A percentile compares a stretch with the other conserved stretches of the same genome.
Conservation (phyloP, 495 filamentous ascomycete species). For the Xylaria curta region DNA sequence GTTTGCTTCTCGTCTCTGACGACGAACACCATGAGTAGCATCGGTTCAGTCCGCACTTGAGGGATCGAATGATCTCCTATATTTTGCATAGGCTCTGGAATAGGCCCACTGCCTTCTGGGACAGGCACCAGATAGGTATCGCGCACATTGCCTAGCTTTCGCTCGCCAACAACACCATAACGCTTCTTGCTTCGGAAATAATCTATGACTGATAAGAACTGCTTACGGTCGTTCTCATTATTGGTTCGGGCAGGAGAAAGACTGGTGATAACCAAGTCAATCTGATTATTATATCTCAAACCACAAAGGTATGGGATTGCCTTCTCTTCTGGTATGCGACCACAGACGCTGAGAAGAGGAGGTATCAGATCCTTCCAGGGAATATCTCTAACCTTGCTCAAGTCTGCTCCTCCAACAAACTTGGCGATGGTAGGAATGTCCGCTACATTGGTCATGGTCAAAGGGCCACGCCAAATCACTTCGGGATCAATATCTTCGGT, state of each 20-base stretch:
- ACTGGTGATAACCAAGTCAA: slow-evolving; percentile 74
- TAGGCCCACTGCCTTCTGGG: slow-evolving; percentile 60
- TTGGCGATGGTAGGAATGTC: slow-evolving; percentile 78
- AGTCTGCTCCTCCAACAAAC: slow-evolving; percentile 81
- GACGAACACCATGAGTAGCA: slow-evolving; percentile 79
- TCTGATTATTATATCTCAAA: slow-evolving; percentile 71
- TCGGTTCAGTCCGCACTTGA: slow-evolving; percentile 66
- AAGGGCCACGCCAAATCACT: slow-evolving; percentile 78
- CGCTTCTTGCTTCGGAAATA: slow-evolving; percentile 79
- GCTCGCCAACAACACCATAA: slow-evolving; percentile 82
- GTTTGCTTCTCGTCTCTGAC: slow-evolving; percentile 59
- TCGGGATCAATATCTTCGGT: slow-evolving; percentile 70
- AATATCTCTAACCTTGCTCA: slow-evolving; percentile 61
- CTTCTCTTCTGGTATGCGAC: slow-evolving; percentile 78
- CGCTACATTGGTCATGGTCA: slow-evolving; percentile 78
- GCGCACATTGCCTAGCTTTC: slow-evolving; percentile 69
- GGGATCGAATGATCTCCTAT: slow-evolving; percentile 76
- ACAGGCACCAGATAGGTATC: slow-evolving; percentile 81
- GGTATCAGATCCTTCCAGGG: slow-evolving; percentile 75
- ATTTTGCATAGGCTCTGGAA: slow-evolving; percentile 77
- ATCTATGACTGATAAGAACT: slow-evolving; percentile 73
- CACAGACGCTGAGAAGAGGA: slow-evolving; percentile 72
- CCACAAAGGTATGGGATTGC: slow-evolving; percentile 90
- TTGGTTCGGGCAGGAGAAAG: slow-evolving; percentile 58
- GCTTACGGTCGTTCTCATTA: slow-evolving; percentile 54